A percentile compares a stretch with the other conserved stretches of the same genome.
These are phyloP conservation scores for Mrakiaceae sp. DNA, from an alignment of 1,284 basidiomycete species.

Conservation along the genomic window DNA sequence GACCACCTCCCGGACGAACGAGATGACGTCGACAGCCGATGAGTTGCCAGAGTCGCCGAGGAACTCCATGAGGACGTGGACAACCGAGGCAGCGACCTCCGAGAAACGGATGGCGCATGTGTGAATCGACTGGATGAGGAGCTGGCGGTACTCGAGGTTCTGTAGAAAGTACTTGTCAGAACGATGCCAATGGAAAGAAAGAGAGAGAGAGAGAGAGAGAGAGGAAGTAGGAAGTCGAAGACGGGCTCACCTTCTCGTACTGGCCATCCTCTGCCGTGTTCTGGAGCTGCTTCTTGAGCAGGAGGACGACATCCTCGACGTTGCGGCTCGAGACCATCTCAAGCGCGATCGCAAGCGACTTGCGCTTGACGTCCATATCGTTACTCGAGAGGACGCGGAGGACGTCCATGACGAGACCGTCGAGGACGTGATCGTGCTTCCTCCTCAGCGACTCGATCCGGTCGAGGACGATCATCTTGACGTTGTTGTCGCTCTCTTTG, in stretches of 20 bases:
- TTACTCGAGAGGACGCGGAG: constrained; percentile 79
- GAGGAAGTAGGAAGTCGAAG: not conserved
- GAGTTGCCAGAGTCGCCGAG: constrained; percentile 92
- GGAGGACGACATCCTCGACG: constrained; percentile 93
- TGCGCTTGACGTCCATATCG: constrained; percentile 93
- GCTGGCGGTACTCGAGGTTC: constrained; percentile 88
- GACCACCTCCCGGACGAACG: constrained; percentile 94
- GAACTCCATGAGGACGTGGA: constrained; percentile 97
- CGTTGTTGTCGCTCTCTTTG: constrained; percentile 98
- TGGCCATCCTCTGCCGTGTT: constrained; percentile 69
- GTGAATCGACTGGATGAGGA: constrained; percentile 96
- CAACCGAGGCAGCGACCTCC: constrained; percentile 93
- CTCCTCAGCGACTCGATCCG: constrained; percentile 72
- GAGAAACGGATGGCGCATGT: constrained; percentile 94
- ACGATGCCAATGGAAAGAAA: not conserved
- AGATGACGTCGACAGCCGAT: constrained; percentile 87
- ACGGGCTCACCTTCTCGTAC: constrained; percentile 56
- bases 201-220: not conserved
- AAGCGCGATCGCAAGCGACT: constrained; percentile 80
- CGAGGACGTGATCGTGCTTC: constrained; percentile 84
- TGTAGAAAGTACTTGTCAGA: constrained; percentile 27
- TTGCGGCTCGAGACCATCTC: constrained; percentile 92
- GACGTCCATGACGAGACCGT: constrained; percentile 91
- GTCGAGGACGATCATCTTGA: constrained; percentile 95
- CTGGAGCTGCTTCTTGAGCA: constrained; percentile 96